These are phyloP conservation scores for Flaveria bidentis DNA, from an alignment of 129 eudicot species.

Conservation along the genomic window DNA sequence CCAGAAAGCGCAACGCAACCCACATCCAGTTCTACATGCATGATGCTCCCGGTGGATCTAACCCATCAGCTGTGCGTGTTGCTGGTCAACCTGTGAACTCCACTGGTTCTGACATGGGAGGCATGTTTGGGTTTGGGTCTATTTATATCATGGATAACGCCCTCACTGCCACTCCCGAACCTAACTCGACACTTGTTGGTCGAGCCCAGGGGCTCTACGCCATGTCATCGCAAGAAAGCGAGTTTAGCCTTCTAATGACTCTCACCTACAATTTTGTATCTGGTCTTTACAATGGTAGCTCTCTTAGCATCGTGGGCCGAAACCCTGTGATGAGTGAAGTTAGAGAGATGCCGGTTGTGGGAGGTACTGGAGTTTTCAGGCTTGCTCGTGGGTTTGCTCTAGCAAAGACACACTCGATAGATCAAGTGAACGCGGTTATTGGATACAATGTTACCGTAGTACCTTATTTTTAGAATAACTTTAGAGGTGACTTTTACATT, in stretches of 20 bases:
- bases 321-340: slow-evolving; percentile 34
- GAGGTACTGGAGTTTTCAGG: slow-evolving; percentile 48
- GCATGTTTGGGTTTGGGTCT: slow-evolving; percentile 34
- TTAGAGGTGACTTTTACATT: not conserved
- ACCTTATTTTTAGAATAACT: slow-evolving; percentile 27
- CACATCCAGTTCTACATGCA: slow-evolving; percentile 70
- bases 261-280: slow-evolving; percentile 36
- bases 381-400: slow-evolving; percentile 47
- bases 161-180: slow-evolving; percentile 40
- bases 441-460: slow-evolving; percentile 43
- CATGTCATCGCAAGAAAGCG: slow-evolving; percentile 29
- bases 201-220: slow-evolving; percentile 55
- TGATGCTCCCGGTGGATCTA: slow-evolving; percentile 40
- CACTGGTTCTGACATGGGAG: slow-evolving; percentile 8
- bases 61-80: slow-evolving; percentile 45
- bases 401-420: slow-evolving; percentile 29
- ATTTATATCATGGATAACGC: slow-evolving; percentile 42
- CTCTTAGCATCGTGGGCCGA: slow-evolving; percentile 37
- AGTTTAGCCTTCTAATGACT: slow-evolving; percentile 35
- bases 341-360: slow-evolving; percentile 55
- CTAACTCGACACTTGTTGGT: slow-evolving; percentile 45
- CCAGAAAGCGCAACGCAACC: slow-evolving; percentile 36
- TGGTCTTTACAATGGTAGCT: slow-evolving; percentile 44
- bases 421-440: slow-evolving; percentile 34
- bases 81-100: slow-evolving; percentile 31